Evolutionary conservation across 768 basidiomycete genomes (phyloP).

Genomic region (Neoboletus magnificus): DNA sequence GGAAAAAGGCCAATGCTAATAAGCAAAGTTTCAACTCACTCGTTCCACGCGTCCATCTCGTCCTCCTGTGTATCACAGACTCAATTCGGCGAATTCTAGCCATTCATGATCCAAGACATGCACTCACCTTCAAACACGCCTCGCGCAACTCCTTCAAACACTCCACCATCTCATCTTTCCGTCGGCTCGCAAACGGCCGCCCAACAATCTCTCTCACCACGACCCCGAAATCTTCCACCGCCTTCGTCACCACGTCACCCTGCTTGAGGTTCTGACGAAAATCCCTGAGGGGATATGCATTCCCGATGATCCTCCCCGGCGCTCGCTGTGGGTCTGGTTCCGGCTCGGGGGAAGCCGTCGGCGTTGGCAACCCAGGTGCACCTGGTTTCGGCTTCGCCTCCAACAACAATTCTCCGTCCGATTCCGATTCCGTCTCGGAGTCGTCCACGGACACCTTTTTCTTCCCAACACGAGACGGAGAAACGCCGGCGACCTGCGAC

Average conservation of each 20-base stretch:
- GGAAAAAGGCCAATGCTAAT: not conserved
- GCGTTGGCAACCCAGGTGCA: slow-evolving; percentile 44
- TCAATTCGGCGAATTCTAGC: not conserved
- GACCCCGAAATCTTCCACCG: slow-evolving; percentile 71
- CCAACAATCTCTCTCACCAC: slow-evolving; percentile 70
- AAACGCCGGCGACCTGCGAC: slow-evolving; percentile 3
- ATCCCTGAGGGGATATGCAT: slow-evolving; percentile 69
- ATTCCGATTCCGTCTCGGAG: slow-evolving; percentile 57
- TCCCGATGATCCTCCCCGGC: slow-evolving; percentile 73
- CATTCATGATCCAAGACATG: not conserved
- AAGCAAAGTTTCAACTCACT: slow-evolving; percentile 37
- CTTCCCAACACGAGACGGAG: slow-evolving; percentile 2
- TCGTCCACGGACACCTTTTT: slow-evolving; percentile 28
- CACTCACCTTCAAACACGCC: slow-evolving; percentile 58
- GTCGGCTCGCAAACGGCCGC: slow-evolving; percentile 65
- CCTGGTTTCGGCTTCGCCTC: slow-evolving; percentile 9
- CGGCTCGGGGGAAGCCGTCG: slow-evolving; percentile 48
- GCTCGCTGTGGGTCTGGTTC: slow-evolving; percentile 50
- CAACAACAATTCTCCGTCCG: slow-evolving; percentile 33
- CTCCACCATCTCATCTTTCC: slow-evolving; percentile 66
- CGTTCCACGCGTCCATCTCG: slow-evolving; percentile 81
- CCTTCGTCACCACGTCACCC: slow-evolving; percentile 82
- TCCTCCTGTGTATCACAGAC: slow-evolving; percentile 54
- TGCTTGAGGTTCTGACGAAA: slow-evolving; percentile 66
- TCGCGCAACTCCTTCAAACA: slow-evolving; percentile 69